Conservation (phyloP, 768 basidiomycete genomes). For the Serendipita sp. region DNA sequence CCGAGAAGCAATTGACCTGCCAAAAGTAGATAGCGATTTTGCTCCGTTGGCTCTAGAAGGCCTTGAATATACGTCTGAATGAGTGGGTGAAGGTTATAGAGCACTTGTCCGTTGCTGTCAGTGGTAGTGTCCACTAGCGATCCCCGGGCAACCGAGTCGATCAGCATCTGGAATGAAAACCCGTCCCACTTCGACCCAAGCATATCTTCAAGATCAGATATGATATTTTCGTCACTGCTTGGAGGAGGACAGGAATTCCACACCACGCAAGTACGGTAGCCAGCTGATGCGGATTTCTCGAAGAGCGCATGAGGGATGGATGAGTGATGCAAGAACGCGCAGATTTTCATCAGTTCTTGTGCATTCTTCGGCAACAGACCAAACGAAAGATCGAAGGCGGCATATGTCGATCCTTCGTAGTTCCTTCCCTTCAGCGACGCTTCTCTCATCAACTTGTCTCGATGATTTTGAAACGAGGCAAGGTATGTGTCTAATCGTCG, state of each 20-base stretch:
- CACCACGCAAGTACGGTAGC: neutral
- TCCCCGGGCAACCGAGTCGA: neutral
- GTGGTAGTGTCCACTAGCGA: neutral
- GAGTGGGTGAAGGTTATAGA: neutral
- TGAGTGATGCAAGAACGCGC: neutral
- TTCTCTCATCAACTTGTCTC: neutral
- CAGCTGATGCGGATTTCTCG: neutral
- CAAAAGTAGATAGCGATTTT: neutral
- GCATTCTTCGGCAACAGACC: neutral
- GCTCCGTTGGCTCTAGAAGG: neutral
- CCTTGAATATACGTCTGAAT: neutral
- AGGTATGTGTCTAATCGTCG: neutral
- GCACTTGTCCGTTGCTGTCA: no score
- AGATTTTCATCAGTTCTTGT: neutral
- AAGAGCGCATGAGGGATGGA: neutral
- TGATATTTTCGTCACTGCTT: neutral
- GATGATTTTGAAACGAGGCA: neutral
- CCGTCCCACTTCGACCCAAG: neutral
- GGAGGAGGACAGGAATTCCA: neutral
- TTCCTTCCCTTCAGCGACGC: neutral
- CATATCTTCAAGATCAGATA: neutral
- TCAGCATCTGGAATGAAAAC: neutral
- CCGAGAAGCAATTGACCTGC: neutral
- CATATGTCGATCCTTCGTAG: neutral
- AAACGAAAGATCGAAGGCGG: conserved; percentile 1